Percentiles rank a stretch among this genome's conserved stretches.
These are phyloP conservation scores for Cephalotrichum gorgonifer DNA, from an alignment of 2,329 filamentous ascomycete species.

Conservation along the genomic window DNA sequence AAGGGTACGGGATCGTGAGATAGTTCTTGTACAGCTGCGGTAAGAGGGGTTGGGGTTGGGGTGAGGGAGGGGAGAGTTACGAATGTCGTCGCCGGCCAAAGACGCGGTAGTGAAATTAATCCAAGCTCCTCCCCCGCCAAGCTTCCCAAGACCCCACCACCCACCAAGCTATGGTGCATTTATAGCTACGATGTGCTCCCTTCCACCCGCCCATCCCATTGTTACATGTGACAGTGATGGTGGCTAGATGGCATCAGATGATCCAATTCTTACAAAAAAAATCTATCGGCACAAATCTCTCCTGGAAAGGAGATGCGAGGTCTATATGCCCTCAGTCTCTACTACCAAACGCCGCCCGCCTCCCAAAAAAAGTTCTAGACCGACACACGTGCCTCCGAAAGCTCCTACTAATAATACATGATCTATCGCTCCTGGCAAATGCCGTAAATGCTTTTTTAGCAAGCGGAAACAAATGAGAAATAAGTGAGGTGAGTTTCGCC, in stretches of 20 bases:
- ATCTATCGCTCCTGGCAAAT: slow-evolving; percentile 5
- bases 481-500: slow-evolving; percentile 6
- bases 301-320: background rate
- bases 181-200: too few species aligned
- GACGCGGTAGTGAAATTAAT: background rate
- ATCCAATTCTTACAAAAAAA: slow-evolving; percentile 6
- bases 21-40: background rate
- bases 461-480: slow-evolving; percentile 1
- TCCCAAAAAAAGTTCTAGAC: background rate
- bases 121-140: background rate
- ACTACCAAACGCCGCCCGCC: slow-evolving; percentile 3
- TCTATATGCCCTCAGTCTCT: slow-evolving; percentile 1
- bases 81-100: background rate
- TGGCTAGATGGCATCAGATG: background rate
- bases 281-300: slow-evolving; percentile 9
- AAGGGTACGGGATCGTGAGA: background rate
- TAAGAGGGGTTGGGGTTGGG: background rate
- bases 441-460: background rate
- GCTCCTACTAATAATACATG: slow-evolving; percentile 5
- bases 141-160: too few species aligned
- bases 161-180: too few species aligned
- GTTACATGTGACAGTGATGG: background rate
- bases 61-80: background rate
- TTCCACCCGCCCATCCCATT: too few species aligned
- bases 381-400: background rate